These are phyloP conservation scores for Trichosporon coremiiforme DNA, from an alignment of 1,284 basidiomycete genomes.

Conservation along the genomic window DNA sequence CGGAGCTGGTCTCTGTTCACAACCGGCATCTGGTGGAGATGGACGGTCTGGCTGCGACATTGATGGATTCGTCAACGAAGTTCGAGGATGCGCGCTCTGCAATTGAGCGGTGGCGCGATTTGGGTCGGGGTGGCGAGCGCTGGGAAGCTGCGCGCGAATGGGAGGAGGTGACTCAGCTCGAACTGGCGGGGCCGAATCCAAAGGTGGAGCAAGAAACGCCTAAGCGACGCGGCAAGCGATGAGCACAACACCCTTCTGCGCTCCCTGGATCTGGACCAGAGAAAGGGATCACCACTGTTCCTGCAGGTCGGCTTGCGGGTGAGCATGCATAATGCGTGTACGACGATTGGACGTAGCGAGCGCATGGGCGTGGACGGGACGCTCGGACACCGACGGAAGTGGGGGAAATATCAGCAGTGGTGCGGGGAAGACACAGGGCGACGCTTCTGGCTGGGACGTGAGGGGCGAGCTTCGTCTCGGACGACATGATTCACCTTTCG, in stretches of 20 bases:
- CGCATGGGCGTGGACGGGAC: neutral
- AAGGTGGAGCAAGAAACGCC: conserved; percentile 36
- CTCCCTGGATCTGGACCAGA: neutral
- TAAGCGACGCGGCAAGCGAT: conserved; percentile 24
- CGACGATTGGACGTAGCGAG: neutral
- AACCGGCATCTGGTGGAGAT: conserved; percentile 39
- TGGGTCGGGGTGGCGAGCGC: conserved; percentile 42
- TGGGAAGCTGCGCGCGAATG: conserved; percentile 48
- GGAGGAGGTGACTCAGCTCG: conserved; percentile 49
- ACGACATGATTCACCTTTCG: neutral
- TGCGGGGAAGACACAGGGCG: neutral
- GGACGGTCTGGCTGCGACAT: conserved; percentile 31
- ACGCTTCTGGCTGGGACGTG: neutral
- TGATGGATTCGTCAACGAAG: conserved; percentile 37
- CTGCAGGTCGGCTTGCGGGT: neutral
- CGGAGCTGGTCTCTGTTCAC: conserved; percentile 42
- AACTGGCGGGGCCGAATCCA: conserved; percentile 37
- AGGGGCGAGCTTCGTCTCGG: neutral
- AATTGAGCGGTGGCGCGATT: conserved; percentile 49
- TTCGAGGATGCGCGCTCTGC: conserved; percentile 48
- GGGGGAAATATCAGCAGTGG: neutral
- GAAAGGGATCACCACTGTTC: neutral
- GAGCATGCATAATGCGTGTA: conserved; percentile 12
- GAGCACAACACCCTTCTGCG: conserved; percentile 9
- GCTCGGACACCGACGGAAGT: neutral